Evolutionary conservation across 768 basidiomycete genomes (phyloP).

Genomic region (Tylopilus balloui): DNA sequence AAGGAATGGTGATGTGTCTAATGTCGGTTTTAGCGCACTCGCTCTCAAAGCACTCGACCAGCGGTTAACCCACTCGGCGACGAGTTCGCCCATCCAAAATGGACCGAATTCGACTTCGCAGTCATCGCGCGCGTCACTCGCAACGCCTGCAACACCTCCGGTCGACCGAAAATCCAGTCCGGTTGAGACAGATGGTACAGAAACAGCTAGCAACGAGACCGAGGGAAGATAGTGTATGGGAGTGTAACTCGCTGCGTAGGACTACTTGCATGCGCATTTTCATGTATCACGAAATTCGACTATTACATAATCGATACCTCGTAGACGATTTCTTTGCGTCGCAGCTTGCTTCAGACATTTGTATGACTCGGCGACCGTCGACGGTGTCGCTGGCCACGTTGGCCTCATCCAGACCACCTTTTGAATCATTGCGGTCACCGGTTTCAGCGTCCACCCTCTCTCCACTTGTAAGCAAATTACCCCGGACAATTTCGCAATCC

Average conservation of each 20-base stretch:
- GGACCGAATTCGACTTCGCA: conserved; percentile 29
- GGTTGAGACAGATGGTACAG: conserved; percentile 19
- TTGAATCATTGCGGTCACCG: conserved; percentile 10
- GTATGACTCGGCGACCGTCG: conserved; percentile 41
- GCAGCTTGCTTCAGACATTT: neutral
- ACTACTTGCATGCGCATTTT: conserved; percentile 1
- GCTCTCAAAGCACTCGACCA: conserved; percentile 97
- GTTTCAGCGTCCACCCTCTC: conserved; percentile 4
- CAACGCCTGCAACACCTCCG: conserved; percentile 31
- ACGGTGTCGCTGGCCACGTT: conserved; percentile 30
- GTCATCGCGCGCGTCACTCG: conserved; percentile 23
- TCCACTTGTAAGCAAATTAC: conserved; percentile 6
- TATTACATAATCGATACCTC: conserved; percentile 21
- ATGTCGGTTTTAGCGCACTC: conserved; percentile 63
- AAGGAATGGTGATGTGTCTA: conserved; percentile 1
- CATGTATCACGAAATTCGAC: neutral
- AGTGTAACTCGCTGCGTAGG: conserved; percentile 5
- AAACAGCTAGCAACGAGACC: conserved; percentile 13
- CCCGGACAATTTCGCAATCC: conserved; percentile 9
- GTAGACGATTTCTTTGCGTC: neutral
- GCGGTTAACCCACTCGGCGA: conserved; percentile 63
- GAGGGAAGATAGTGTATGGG: conserved; percentile 23
- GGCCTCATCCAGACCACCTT: conserved; percentile 15
- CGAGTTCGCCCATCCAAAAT: conserved; percentile 29
- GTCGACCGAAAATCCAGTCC: conserved; percentile 28